A percentile compares a stretch with the other conserved stretches of the same genome.
Conservation (phyloP, 768 basidiomycete species). For the Tubosaeta sp. region DNA sequence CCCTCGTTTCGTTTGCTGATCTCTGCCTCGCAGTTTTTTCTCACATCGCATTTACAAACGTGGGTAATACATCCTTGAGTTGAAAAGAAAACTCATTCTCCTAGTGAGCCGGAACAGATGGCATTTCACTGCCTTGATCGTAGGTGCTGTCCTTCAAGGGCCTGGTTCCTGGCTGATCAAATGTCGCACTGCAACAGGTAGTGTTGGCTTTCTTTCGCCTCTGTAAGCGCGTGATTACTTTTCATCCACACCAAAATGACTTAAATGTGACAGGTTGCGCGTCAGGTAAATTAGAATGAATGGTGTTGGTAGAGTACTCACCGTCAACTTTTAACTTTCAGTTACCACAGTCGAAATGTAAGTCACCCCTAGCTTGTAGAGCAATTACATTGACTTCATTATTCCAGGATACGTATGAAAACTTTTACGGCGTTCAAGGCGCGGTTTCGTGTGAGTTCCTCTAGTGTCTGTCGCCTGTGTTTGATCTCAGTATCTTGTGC, state of each 20-base stretch:
- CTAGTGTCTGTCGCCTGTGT: not conserved
- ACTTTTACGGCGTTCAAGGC: slow-evolving; percentile 24
- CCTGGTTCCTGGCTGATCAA: not conserved
- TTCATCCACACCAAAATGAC: not conserved
- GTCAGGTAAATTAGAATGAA: slow-evolving; percentile 18
- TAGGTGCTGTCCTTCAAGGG: slow-evolving; percentile 23
- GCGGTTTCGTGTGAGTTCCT: slow-evolving; percentile 16
- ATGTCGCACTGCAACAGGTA: slow-evolving; percentile 14
- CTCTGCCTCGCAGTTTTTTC: slow-evolving; percentile 28
- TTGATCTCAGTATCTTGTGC: not conserved
- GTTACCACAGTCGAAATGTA: slow-evolving; percentile 31
- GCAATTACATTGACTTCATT: not conserved
- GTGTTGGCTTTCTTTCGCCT: slow-evolving; percentile 29
- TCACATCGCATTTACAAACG: slow-evolving; percentile 40
- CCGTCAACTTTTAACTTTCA: slow-evolving; percentile 13
- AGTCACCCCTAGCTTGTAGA: slow-evolving; percentile 1
- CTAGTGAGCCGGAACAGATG: slow-evolving; percentile 28
- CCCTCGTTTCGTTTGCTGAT: not conserved
- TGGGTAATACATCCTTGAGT: slow-evolving; percentile 14
- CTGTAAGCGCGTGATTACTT: slow-evolving; percentile 18
- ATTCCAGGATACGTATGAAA: slow-evolving; percentile 23
- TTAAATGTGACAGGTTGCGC: slow-evolving; percentile 32
- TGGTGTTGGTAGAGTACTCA: slow-evolving; percentile 5
- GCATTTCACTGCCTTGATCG: slow-evolving; percentile 31
- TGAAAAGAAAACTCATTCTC: not conserved